Conservation (phyloP, 129 eudicot species). For the Flaveria sonorensis region DNA sequence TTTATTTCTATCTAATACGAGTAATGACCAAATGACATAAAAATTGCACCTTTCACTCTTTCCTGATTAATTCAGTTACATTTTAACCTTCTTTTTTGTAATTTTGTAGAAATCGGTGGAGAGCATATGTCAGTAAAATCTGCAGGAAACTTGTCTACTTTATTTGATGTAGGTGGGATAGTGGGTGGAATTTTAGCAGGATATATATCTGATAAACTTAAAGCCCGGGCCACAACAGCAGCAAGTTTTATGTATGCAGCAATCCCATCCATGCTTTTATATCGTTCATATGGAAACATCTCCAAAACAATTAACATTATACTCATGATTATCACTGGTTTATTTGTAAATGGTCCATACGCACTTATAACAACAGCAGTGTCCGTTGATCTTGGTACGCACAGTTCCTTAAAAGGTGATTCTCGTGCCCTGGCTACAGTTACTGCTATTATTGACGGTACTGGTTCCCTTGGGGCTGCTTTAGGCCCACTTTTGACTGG, state of each 20-base stretch:
- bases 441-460: constrained; percentile 94
- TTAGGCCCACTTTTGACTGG: constrained; percentile 90
- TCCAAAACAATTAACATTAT: constrained; percentile 58
- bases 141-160: constrained; percentile 88
- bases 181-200: constrained; percentile 91
- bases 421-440: constrained; percentile 93
- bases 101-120: constrained; percentile 91
- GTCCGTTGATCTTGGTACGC: constrained; percentile 94
- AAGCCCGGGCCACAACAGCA: constrained; percentile 87
- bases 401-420: constrained; percentile 74
- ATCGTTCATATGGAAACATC: constrained; percentile 62
- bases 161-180: constrained; percentile 96
- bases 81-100: too few relatives aligned
- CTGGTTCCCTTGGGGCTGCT: constrained; percentile 94
- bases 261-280: constrained; percentile 74
- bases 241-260: constrained; percentile 75
- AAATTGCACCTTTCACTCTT: too few relatives aligned
- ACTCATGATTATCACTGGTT: constrained; percentile 79
- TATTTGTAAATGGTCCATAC: constrained; percentile 89
- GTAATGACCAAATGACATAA: too few relatives aligned
- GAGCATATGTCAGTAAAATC: constrained; percentile 81
- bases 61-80: too few relatives aligned
- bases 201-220: constrained; percentile 76
- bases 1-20: too few relatives aligned
- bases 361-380: constrained; percentile 97